phyloP scores from a whole-genome alignment of 257 asterid species.

The Jacaranda mimosifolia region DNA sequence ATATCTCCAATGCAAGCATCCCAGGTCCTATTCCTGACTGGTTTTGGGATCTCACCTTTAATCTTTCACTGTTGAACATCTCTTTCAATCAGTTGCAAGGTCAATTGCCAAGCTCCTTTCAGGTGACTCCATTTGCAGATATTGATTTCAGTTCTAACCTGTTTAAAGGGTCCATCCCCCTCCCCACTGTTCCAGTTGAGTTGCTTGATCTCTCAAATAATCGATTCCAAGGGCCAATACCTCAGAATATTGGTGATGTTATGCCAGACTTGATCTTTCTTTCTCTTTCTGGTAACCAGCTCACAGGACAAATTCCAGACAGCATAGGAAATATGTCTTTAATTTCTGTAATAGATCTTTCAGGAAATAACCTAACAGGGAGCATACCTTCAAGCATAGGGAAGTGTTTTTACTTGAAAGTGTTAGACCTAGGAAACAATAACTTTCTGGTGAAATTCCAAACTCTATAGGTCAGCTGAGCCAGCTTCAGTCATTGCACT shows the following conservation, averaged over 20 bases:
- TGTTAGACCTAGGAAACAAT: slow-evolving; percentile 54
- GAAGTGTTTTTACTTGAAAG: slow-evolving; percentile 43
- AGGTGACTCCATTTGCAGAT: slow-evolving; percentile 51
- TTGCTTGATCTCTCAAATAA: slow-evolving; percentile 62
- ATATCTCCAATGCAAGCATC: slow-evolving; percentile 61
- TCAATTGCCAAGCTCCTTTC: slow-evolving; percentile 48
- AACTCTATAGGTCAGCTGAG: slow-evolving; percentile 49
- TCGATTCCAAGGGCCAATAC: slow-evolving; percentile 52
- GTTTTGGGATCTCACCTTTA: slow-evolving; percentile 66
- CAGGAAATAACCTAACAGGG: slow-evolving; percentile 54
- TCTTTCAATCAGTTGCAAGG: slow-evolving; percentile 59
- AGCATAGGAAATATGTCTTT: slow-evolving; percentile 50
- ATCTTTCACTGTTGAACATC: slow-evolving; percentile 55
- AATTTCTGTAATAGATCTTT: slow-evolving; percentile 52
- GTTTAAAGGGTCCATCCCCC: slow-evolving; percentile 54
- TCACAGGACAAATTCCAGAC: slow-evolving; percentile 53
- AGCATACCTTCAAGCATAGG: slow-evolving; percentile 56
- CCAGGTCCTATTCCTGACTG: slow-evolving; percentile 53
- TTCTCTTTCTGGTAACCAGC: slow-evolving; percentile 53
- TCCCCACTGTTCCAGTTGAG: slow-evolving; percentile 49
- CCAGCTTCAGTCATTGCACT: slow-evolving; percentile 53
- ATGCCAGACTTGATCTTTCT: slow-evolving; percentile 56
- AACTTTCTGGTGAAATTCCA: slow-evolving; percentile 54
- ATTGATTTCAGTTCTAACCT: slow-evolving; percentile 56
- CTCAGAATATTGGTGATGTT: slow-evolving; percentile 45